These are phyloP conservation scores for Bremia lactucae DNA, from an alignment of 352 stramenopile genomes.

Conservation along the genomic window DNA sequence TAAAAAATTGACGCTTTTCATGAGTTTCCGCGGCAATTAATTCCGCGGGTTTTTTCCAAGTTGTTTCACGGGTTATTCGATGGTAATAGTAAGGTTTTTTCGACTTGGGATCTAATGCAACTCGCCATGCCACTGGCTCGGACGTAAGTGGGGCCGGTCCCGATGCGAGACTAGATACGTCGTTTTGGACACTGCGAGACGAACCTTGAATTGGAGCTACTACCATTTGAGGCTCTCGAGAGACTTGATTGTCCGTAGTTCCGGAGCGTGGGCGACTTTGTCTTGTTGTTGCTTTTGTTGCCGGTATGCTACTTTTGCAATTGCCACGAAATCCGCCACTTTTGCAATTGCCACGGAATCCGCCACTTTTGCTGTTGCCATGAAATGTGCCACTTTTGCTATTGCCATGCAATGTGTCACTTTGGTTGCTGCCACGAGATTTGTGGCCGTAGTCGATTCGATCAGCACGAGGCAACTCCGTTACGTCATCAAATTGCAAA, in stretches of 20 bases:
- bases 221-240: not conserved
- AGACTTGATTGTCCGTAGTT: not conserved
- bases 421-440: too few species aligned
- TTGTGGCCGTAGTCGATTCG: too few species aligned
- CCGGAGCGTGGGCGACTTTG: slow-evolving; percentile 12
- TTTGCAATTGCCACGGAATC: slow-evolving; percentile 5
- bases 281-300: slow-evolving; percentile 2
- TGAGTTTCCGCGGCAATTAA: slow-evolving; percentile 69
- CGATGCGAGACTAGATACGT: not conserved
- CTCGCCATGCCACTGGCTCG: slow-evolving; percentile 51
- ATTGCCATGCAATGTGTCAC: too few species aligned
- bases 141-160: not conserved
- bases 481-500: too few species aligned
- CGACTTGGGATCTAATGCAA: slow-evolving; percentile 70
- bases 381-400: not conserved
- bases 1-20: slow-evolving; percentile 88
- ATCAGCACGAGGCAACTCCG: too few species aligned
- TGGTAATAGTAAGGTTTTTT: slow-evolving; percentile 97
- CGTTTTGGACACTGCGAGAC: not conserved
- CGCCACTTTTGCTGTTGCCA: slow-evolving; percentile 10
- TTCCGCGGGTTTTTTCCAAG: slow-evolving; percentile 92
- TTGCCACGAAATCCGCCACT: not conserved
- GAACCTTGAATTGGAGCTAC: slow-evolving; percentile 1
- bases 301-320: slow-evolving; percentile 2
- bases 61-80: slow-evolving; percentile 89